These are phyloP conservation scores for Phoma herbarum DNA, from an alignment of 2,329 filamentous ascomycete genomes.

Conservation along the genomic window DNA sequence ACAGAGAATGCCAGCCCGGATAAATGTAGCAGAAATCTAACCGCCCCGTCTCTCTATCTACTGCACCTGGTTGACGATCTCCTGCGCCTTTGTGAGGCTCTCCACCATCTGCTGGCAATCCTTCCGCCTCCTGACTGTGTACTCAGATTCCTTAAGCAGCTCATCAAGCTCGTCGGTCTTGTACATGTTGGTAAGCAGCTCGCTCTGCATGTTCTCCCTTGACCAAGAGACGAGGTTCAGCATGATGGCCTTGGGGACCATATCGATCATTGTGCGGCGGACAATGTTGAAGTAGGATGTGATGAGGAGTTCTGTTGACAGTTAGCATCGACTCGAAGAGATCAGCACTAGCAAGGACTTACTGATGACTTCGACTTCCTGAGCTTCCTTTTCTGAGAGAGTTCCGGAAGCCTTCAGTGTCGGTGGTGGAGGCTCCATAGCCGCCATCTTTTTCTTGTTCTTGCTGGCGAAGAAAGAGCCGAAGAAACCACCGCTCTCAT, in stretches of 20 bases:
- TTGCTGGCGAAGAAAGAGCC: conserved; percentile 98
- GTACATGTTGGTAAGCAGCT: conserved; percentile 98
- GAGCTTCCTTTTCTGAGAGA: conserved; percentile 89
- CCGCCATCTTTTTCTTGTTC: conserved; percentile 99
- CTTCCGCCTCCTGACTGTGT: conserved; percentile 92
- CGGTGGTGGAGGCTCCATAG: conserved; percentile 94
- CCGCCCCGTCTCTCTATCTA: conserved; percentile 26
- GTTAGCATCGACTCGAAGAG: conserved; percentile 28
- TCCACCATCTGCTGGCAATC: conserved; percentile 99
- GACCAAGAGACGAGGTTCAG: conserved; percentile 93
- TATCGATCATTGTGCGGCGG: conserved; percentile 98
- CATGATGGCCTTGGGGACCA: conserved; percentile 99
- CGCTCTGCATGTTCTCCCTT: conserved; percentile 98
- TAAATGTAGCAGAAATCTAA: conserved; percentile 25
- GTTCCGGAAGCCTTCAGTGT: conserved; percentile 94
- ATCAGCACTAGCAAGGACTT: conserved; percentile 53
- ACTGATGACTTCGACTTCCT: conserved; percentile 99
- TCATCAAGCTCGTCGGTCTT: conserved; percentile 89
- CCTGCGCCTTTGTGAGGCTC: conserved; percentile 84
- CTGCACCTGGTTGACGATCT: conserved; percentile 86
- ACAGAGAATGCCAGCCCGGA: conserved; percentile 31
- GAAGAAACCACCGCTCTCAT: conserved; percentile 80
- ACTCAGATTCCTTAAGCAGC: conserved; percentile 96
- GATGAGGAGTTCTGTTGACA: conserved; percentile 80
- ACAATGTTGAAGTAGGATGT: conserved; percentile 98